A percentile compares a stretch with the other conserved stretches of the same genome.
Conservation (phyloP, 805 yeast species). For the Hanseniaspora jakobsenii region DNA sequence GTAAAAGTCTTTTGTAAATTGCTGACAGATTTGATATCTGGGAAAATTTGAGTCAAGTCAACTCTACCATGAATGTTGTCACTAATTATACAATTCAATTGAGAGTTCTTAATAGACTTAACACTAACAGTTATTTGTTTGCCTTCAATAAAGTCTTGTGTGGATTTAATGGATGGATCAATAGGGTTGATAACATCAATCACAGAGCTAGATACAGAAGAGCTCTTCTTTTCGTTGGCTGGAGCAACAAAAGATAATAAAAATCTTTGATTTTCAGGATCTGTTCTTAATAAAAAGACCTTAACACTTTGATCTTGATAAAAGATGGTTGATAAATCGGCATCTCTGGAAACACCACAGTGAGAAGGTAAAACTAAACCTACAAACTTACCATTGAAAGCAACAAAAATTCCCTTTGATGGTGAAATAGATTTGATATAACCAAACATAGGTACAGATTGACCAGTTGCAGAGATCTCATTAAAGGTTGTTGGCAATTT, state of each 20-base stretch:
- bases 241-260: conserved; percentile 47
- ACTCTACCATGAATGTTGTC: conserved; percentile 70
- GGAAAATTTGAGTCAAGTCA: conserved; percentile 62
- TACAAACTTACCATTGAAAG: conserved; percentile 66
- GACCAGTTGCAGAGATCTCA: conserved; percentile 38
- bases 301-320: conserved; percentile 57
- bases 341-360: conserved; percentile 43
- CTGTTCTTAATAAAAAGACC: conserved; percentile 54
- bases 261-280: conserved; percentile 59
- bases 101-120: conserved; percentile 55
- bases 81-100: conserved; percentile 62
- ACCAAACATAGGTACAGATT: conserved; percentile 47
- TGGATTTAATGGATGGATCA: conserved; percentile 38
- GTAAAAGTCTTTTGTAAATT: conserved; percentile 40
- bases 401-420: conserved; percentile 62
- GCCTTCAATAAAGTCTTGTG: conserved; percentile 50
- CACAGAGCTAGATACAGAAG: conserved; percentile 15
- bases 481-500: conserved; percentile 47
- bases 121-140: conserved; percentile 47
- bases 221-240: conserved; percentile 18
- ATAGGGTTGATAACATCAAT: conserved; percentile 39
- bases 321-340: conserved; percentile 44
- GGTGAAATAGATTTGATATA: conserved; percentile 67
- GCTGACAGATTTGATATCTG: too few species aligned
- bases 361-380: conserved; percentile 73